phyloP scores from a whole-genome alignment of 2,329 filamentous ascomycete genomes.

The Corinectria fuckeliana region DNA sequence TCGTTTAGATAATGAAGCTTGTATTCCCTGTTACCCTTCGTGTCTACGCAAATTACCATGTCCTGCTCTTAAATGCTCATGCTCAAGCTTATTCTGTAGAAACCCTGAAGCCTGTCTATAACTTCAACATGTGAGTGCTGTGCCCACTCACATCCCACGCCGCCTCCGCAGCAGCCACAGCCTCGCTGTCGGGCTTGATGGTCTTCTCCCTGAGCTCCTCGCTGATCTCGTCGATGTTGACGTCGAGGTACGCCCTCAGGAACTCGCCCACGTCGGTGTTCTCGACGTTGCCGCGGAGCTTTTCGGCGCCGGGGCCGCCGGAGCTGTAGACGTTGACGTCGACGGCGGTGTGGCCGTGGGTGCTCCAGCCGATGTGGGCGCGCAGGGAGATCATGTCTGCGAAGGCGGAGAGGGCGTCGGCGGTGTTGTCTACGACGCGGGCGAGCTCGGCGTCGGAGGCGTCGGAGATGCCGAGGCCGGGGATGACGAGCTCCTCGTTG shows the following conservation, averaged over 20 bases:
- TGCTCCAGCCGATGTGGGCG: conserved; percentile 91
- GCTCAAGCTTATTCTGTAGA: not conserved
- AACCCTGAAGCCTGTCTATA: not conserved
- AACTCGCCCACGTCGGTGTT: conserved; percentile 93
- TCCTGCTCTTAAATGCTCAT: not conserved
- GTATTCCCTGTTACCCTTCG: not conserved
- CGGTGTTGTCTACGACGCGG: conserved; percentile 64
- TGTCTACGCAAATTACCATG: not conserved
- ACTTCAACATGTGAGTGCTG: conserved; percentile 17
- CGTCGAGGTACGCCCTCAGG: conserved; percentile 76
- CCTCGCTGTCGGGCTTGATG: conserved; percentile 23
- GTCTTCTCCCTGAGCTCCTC: conserved; percentile 70
- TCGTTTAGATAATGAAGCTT: not conserved
- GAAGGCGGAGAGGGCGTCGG: conserved; percentile 64
- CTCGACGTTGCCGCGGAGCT: conserved; percentile 85
- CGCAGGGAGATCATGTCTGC: conserved; percentile 86
- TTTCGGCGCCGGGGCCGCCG: conserved; percentile 65
- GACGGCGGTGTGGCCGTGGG: conserved; percentile 90
- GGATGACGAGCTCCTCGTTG: conserved; percentile 68
- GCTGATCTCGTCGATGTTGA: conserved; percentile 82
- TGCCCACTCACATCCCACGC: conserved; percentile 18
- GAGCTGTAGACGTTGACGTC: conserved; percentile 97
- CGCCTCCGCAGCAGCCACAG: conserved; percentile 25
- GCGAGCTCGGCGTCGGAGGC: conserved; percentile 74
- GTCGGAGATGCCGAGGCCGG: conserved; percentile 79